Conservation (phyloP, 169 alveolate genomes). For the Plasmodium billcollinsi region DNA sequence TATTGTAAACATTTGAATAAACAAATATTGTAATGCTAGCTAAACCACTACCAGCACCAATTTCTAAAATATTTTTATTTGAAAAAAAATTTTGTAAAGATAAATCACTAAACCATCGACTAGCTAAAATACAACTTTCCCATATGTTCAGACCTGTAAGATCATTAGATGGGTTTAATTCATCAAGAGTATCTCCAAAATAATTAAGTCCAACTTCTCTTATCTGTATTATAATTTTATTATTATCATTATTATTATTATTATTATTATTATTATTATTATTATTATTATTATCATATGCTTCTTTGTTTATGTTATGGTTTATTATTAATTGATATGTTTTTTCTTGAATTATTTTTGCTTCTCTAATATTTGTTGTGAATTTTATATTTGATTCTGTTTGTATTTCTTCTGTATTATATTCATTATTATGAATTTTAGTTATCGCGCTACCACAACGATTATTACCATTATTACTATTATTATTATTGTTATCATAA, state of each 20-base stretch:
- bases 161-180: constrained; percentile 70
- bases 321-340: constrained; percentile 18
- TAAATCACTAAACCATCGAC: constrained; percentile 80
- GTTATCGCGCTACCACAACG: no score
- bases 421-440: not conserved
- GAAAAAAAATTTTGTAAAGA: constrained; percentile 32
- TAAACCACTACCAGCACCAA: constrained; percentile 86
- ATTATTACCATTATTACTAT: not conserved
- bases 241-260: constrained; percentile 20
- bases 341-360: constrained; percentile 59
- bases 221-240: constrained; percentile 40
- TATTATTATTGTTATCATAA: not conserved
- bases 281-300: constrained; percentile 1
- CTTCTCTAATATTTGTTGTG: constrained; percentile 36
- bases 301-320: constrained; percentile 7
- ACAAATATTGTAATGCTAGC: constrained; percentile 77
- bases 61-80: constrained; percentile 78
- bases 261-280: constrained; percentile 15
- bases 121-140: constrained; percentile 80
- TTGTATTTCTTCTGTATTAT: not conserved
- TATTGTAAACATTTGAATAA: constrained; percentile 14
- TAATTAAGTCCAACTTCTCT: constrained; percentile 76
- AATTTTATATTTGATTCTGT: not conserved
- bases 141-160: constrained; percentile 82
- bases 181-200: constrained; percentile 72